Evolutionary conservation across 129 eudicot species (phyloP), one percentile per base, ranked within the genome.

Genomic region (carrot (Daucus carota)): DNA sequence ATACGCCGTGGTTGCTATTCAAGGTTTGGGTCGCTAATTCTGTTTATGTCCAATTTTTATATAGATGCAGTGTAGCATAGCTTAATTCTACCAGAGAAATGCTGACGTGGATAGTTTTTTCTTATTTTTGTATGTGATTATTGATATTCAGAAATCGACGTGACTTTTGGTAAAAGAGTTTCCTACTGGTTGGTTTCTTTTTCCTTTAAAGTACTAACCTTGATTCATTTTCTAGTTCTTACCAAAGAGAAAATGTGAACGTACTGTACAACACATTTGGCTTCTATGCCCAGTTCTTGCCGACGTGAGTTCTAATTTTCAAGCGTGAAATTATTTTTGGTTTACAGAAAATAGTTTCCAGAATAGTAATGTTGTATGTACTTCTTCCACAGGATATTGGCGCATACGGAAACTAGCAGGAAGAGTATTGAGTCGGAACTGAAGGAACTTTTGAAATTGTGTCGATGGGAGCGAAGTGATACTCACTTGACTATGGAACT

Each of bases 201-300:
- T 22, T 8, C 22, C 3, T 6, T 69, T 0, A 13, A 24, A 71
- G 29, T 42, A n/a, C 74, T 71, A 41, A 71, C 46, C n/a, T 42
- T 67, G 20, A 63, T 75, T 73, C 29, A 69, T 74, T 70, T 26
- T 86, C 84, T 88, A 90, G 98, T 32, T 80, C 78, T 80, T 82
- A 69, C 76, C 90, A 86, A 72, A 81, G 73, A 80, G 92, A 91
- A 60, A 91, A 80, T 77, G 28, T 83, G 73, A 89, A 87, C 83
- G 81, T 94, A 77, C 82, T 94, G 8, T 94, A 94, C 88, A 94
- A 94, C 78, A 78, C 85, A 15, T 91, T 89, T 76, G 98, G 97
- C 78, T 91, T 87, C 87, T 91, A 92, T 82, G 76, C 85, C 45
- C 99, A 94, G 60, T 85, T 81, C 76, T 73, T 91, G 80, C 98